Conservation (phyloP, 768 basidiomycete genomes). For the Tricholoma matsutake region DNA sequence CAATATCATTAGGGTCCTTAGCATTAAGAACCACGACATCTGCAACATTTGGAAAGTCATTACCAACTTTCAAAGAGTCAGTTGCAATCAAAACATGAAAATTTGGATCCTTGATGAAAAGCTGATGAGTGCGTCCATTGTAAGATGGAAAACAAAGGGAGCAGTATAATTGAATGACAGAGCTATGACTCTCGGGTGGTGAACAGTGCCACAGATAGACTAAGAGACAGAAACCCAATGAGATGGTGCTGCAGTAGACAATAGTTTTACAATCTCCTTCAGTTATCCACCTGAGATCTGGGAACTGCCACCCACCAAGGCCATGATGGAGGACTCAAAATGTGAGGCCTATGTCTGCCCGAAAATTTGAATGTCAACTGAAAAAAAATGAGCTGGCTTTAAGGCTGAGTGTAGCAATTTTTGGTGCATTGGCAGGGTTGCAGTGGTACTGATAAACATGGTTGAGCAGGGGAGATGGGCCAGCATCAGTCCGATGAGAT, state of each 20-base stretch:
- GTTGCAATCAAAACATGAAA: background rate
- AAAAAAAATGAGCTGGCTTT: background rate
- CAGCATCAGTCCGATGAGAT: slow-evolving; percentile 20
- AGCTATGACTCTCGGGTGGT: background rate
- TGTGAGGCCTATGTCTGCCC: background rate
- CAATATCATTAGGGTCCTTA: no score
- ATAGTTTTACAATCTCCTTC: background rate
- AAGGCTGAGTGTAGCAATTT: background rate
- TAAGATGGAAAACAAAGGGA: background rate
- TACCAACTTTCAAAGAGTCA: no score
- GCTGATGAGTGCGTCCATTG: background rate
- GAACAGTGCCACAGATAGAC: background rate
- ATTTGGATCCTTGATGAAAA: background rate
- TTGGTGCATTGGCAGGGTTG: slow-evolving; percentile 10
- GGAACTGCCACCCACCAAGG: background rate
- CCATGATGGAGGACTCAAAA: background rate
- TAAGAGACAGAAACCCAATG: background rate
- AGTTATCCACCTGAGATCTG: background rate
- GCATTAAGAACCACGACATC: no score
- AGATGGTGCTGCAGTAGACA: background rate
- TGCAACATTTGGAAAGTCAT: no score
- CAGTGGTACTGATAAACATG: slow-evolving; percentile 18
- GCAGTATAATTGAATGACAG: background rate
- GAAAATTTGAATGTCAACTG: background rate
- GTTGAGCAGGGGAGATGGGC: slow-evolving; percentile 11